Evolutionary conservation across 179 eudicot genomes (phyloP), one percentile per base, ranked within the genome.

Genomic region (Carnegiea gigantea): DNA sequence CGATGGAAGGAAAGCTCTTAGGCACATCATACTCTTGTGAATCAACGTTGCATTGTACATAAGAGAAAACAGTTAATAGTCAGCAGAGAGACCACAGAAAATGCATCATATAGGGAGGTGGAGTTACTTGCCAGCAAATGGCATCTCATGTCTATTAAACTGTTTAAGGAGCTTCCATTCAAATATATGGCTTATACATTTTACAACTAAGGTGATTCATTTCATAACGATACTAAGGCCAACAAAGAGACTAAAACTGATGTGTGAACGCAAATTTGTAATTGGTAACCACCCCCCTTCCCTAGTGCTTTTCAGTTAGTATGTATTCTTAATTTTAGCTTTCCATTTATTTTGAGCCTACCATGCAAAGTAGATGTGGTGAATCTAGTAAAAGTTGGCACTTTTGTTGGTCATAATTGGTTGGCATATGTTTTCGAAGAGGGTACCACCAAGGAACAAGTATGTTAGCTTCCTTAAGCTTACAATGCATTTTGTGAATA

Each of bases 1-100:
- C 94, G 65, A 97, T 98, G 74, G 96, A 96, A 86, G 20, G 21
- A 15, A 18, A 96, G 93, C 86, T 33, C 36, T 33, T 33, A 2
- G 36, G 2, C 36, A 33, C 36, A 33, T 33, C 36, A 33, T 33
- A 1, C 97, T 96, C 72, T 83, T 92, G 70, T 88, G 84, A 92
- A 72, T 88, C 92, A 79, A 83, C 80, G 83, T 83, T 89, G 57
- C 59, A 81, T 33, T 33, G 36, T 33, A 33, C 36, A 33, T 2
- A 1, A 33, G 36, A 3, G 33, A 30, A 30, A 33, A 33, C 36
- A 33, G 36, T 33, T 1, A 33, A 80, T 73, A 81, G 76, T 85
- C 86, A 84, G 81, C 82, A 40, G 64, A 83, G 89, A 71, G 77
- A 86, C 73, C 49, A 84, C 71, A 79, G 89, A 86, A 78, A 87